These are phyloP conservation scores for Canavalia gladiata DNA, from an alignment of 306 rosid species.

Conservation along the genomic window DNA sequence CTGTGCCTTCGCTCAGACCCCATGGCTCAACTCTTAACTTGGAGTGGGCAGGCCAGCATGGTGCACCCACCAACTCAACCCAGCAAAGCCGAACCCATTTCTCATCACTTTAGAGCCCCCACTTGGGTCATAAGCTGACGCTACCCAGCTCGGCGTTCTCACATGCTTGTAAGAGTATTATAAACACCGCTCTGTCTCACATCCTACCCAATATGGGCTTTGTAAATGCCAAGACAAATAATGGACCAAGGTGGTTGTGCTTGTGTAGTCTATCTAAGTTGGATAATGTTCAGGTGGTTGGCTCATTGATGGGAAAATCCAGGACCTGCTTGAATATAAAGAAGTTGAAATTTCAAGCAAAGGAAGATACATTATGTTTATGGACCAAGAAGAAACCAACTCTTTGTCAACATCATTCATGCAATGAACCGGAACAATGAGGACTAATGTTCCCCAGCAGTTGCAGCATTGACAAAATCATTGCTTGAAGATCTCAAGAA, in stretches of 20 bases:
- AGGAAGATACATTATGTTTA: constrained; percentile 72
- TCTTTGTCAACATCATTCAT: constrained; percentile 81
- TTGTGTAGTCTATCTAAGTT: too few species aligned
- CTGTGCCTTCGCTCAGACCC: too few species aligned
- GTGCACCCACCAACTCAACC: too few species aligned
- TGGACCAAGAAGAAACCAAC: constrained; percentile 88
- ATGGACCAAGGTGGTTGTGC: too few species aligned
- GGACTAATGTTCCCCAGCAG: constrained; percentile 87
- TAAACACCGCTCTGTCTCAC: not conserved
- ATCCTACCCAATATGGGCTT: too few species aligned
- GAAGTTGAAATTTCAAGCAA: constrained; percentile 48
- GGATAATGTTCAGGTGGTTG: not conserved
- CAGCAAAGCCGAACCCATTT: too few species aligned
- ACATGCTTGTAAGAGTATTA: not conserved
- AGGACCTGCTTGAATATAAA: constrained; percentile 34
- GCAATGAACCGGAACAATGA: constrained; percentile 89
- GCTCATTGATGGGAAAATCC: constrained; percentile 26
- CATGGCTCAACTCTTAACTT: too few species aligned
- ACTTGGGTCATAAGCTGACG: not conserved
- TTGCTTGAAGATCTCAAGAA: constrained; percentile 79
- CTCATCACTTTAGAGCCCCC: not conserved
- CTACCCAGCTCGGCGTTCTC: not conserved
- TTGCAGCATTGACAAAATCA: constrained; percentile 78
- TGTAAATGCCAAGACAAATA: too few species aligned
- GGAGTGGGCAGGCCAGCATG: too few species aligned